Percentiles rank a stretch among this genome's conserved stretches.
Conservation (phyloP, 805 yeast genomes). For the Wickerhamiella cacticola region DNA sequence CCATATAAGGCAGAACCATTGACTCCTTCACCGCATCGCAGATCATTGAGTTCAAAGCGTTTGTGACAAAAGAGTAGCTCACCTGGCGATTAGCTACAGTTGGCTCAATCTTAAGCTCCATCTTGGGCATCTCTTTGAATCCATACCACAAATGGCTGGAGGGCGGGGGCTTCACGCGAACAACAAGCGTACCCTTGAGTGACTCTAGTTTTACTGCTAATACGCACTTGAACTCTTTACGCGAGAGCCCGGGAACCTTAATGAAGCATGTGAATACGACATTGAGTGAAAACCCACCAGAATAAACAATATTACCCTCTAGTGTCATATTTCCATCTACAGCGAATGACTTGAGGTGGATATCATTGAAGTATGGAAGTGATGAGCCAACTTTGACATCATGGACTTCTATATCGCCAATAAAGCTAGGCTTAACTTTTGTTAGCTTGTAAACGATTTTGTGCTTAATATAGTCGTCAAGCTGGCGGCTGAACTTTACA, state of each 20-base stretch:
- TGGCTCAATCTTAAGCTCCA: slow-evolving; percentile 74
- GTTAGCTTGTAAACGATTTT: slow-evolving; percentile 61
- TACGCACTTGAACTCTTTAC: slow-evolving; percentile 61
- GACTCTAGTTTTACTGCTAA: slow-evolving; percentile 55
- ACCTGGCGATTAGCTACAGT: slow-evolving; percentile 77
- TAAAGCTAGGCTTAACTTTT: slow-evolving; percentile 76
- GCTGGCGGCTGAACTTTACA: slow-evolving; percentile 55
- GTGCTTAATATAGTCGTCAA: slow-evolving; percentile 45
- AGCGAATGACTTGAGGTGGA: slow-evolving; percentile 52
- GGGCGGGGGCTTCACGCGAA: slow-evolving; percentile 79
- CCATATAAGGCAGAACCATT: slow-evolving; percentile 78
- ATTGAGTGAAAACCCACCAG: slow-evolving; percentile 64
- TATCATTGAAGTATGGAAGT: slow-evolving; percentile 69
- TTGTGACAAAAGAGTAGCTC: slow-evolving; percentile 66
- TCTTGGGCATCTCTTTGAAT: slow-evolving; percentile 63
- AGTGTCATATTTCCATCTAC: slow-evolving; percentile 70
- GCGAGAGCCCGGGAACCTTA: slow-evolving; percentile 61
- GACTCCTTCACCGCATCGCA: slow-evolving; percentile 69
- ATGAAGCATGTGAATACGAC: slow-evolving; percentile 71
- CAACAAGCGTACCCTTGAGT: slow-evolving; percentile 59
- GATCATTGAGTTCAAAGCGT: slow-evolving; percentile 63
- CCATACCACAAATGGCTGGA: slow-evolving; percentile 85
- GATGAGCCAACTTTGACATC: slow-evolving; percentile 64
- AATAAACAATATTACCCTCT: slow-evolving; percentile 50
- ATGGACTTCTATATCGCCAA: slow-evolving; percentile 69